These are phyloP conservation scores for Tulasnella sp. DNA, from an alignment of 768 basidiomycete genomes.

Conservation along the genomic window DNA sequence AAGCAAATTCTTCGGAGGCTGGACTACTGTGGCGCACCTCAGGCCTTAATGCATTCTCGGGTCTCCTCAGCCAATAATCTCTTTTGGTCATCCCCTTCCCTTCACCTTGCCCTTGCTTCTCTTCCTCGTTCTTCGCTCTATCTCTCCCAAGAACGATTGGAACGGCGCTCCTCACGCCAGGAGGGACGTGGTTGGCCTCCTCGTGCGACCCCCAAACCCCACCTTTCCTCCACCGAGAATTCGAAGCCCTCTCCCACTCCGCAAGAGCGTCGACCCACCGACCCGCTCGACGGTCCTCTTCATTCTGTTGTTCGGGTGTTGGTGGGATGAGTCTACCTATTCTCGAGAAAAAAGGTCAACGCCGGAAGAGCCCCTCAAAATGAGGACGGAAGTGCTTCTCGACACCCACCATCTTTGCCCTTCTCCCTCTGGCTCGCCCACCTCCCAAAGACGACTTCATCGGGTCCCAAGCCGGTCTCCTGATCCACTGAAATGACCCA, in stretches of 20 bases:
- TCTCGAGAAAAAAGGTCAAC: neutral
- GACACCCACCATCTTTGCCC: neutral
- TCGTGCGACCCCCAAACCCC: constrained; percentile 23
- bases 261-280: constrained; percentile 36
- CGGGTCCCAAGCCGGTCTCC: constrained; percentile 63
- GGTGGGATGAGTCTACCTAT: neutral
- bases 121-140: neutral
- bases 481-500: constrained; percentile 69
- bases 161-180: constrained; percentile 16
- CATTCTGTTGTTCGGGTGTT: constrained; percentile 39
- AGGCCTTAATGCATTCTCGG: constrained; percentile 58
- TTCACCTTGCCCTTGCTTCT: neutral
- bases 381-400: too few species aligned
- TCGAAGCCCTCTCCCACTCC: constrained; percentile 41
- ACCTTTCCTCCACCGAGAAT: constrained; percentile 18
- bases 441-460: constrained; percentile 46
- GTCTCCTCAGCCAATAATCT: constrained; percentile 52
- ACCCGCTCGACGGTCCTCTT: constrained; percentile 44
- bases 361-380: neutral
- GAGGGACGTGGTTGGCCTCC: constrained; percentile 12
- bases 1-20: neutral
- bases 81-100: constrained; percentile 30
- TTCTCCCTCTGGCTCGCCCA: neutral
- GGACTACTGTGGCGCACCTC: constrained; percentile 49
- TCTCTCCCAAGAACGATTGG: neutral